Evolutionary conservation across 2,329 filamentous ascomycete species (phyloP).

Genomic region (Cercospora sesami): DNA sequence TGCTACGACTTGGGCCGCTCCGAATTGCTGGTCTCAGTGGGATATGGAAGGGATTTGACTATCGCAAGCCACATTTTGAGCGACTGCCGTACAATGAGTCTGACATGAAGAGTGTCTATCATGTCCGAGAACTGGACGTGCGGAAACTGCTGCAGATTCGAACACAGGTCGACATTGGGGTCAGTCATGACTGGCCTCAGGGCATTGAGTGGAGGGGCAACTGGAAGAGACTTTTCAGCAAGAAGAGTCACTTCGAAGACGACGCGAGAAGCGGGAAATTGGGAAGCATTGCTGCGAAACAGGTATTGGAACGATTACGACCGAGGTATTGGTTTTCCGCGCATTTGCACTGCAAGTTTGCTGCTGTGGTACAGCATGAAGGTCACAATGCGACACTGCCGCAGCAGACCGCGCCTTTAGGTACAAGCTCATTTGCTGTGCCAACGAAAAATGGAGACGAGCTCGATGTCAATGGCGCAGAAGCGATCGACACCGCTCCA

Average conservation of each 20-base stretch:
- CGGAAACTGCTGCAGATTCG: constrained; percentile 81
- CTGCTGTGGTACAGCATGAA: constrained; percentile 60
- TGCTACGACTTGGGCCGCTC: constrained; percentile 77
- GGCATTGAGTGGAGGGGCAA: constrained; percentile 79
- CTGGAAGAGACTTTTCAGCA: constrained; percentile 63
- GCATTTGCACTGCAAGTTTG: constrained; percentile 86
- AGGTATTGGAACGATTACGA: constrained; percentile 76
- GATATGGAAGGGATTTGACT: constrained; percentile 93
- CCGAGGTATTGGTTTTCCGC: constrained; percentile 87
- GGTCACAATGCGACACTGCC: not conserved
- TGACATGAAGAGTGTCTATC: constrained; percentile 81
- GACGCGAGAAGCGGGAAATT: constrained; percentile 75
- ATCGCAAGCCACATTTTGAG: constrained; percentile 79
- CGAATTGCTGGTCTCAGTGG: constrained; percentile 88
- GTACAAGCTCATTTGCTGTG: constrained; percentile 5
- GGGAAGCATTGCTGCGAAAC: constrained; percentile 75
- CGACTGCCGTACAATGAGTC: constrained; percentile 76
- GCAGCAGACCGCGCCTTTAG: not conserved
- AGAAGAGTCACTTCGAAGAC: constrained; percentile 71
- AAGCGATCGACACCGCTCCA: constrained; percentile 14
- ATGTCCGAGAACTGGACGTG: constrained; percentile 85
- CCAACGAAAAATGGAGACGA: constrained; percentile 31
- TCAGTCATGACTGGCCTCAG: constrained; percentile 95
- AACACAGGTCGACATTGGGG: constrained; percentile 85
- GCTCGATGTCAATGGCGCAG: constrained; percentile 47